These are phyloP conservation scores for Fusarium dimerum DNA, from an alignment of 2,329 filamentous ascomycete species.

Conservation along the genomic window DNA sequence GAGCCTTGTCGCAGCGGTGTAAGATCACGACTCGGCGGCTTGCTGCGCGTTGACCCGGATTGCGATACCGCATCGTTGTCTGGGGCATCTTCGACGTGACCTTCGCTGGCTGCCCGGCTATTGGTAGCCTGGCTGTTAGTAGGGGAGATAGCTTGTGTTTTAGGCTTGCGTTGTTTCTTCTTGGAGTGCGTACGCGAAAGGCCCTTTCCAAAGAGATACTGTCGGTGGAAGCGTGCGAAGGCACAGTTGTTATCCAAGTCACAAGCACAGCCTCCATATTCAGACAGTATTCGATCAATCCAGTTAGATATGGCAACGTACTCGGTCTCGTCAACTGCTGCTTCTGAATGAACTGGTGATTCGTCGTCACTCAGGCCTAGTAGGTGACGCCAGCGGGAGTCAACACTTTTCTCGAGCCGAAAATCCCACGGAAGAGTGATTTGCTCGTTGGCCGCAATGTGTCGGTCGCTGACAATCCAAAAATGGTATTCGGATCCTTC, in stretches of 20 bases:
- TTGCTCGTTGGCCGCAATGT: conserved; percentile 66
- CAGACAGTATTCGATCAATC: conserved; percentile 70
- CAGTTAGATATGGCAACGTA: conserved; percentile 62
- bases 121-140: conserved; percentile 64
- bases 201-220: conserved; percentile 49
- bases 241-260: conserved; percentile 63
- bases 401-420: conserved; percentile 57
- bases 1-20: conserved; percentile 63
- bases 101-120: conserved; percentile 65
- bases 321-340: conserved; percentile 59
- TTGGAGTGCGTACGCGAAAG: conserved; percentile 43
- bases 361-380: conserved; percentile 66
- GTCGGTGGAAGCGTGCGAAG: conserved; percentile 63
- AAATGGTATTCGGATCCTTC: conserved; percentile 82
- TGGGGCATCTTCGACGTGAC: conserved; percentile 53
- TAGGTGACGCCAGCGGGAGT: conserved; percentile 56
- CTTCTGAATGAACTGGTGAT: conserved; percentile 46
- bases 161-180: conserved; percentile 57
- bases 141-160: conserved; percentile 58
- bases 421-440: conserved; percentile 70
- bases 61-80: conserved; percentile 52
- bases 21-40: conserved; percentile 66
- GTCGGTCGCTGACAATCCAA: conserved; percentile 82
- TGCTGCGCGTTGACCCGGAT: conserved; percentile 58
- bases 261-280: conserved; percentile 80